These are phyloP conservation scores for Pyrenula massariospora DNA, from an alignment of 495 filamentous ascomycete species.

Conservation along the genomic window DNA sequence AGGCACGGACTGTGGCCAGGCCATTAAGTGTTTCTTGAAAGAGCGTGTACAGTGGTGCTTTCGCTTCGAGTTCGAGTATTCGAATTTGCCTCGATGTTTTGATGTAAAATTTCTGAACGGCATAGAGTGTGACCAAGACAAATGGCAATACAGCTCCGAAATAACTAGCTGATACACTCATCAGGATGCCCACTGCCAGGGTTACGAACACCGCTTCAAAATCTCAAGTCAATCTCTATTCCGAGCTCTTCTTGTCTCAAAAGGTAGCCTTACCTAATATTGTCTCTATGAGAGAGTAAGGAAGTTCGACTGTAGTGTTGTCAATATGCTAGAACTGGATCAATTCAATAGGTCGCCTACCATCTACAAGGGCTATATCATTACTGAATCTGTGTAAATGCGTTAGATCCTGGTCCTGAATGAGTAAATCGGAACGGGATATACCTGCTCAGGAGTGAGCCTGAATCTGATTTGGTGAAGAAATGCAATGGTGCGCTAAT, in stretches of 20 bases:
- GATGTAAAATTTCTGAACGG: conserved; percentile 41
- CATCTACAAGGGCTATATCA: conserved; percentile 49
- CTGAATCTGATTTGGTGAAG: conserved; percentile 33
- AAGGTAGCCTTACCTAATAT: conserved; percentile 1
- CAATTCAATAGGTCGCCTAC: too few species aligned
- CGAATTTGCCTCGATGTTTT: conserved; percentile 36
- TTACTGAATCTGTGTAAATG: conserved; percentile 33
- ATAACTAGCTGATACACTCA: conserved; percentile 8
- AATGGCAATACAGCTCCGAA: conserved; percentile 33
- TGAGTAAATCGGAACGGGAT: background rate
- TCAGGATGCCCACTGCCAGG: conserved; percentile 8
- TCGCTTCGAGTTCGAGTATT: conserved; percentile 35
- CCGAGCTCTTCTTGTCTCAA: conserved; percentile 65
- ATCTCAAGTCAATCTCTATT: conserved; percentile 46
- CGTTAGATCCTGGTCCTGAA: background rate
- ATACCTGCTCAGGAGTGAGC: conserved; percentile 30
- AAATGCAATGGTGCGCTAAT: conserved; percentile 29
- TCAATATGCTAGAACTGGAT: too few species aligned
- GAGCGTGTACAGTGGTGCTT: conserved; percentile 26
- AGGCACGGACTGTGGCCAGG: conserved; percentile 27
- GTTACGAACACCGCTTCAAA: conserved; percentile 15
- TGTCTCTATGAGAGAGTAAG: conserved; percentile 11
- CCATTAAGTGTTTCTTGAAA: conserved; percentile 28
- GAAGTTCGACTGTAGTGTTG: too few species aligned
- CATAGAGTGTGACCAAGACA: conserved; percentile 32